Percentiles rank a stretch among this genome's conserved stretches.
These are phyloP conservation scores for Thymus quinquecostatus DNA, from an alignment of 257 asterid genomes.

Conservation along the genomic window DNA sequence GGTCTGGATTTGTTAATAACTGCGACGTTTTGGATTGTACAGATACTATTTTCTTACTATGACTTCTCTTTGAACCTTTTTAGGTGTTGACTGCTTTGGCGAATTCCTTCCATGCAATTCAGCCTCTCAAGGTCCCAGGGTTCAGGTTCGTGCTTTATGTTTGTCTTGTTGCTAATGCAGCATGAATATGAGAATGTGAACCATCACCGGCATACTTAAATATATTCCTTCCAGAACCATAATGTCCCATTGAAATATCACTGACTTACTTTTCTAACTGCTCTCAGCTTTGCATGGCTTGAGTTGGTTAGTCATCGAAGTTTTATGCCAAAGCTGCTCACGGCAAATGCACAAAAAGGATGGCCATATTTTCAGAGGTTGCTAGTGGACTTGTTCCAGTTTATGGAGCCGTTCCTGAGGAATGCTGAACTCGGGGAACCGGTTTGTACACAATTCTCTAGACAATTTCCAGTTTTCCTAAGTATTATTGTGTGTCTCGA, in stretches of 20 bases:
- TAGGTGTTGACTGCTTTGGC: slow-evolving; percentile 92
- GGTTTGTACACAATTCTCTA: slow-evolving; percentile 48
- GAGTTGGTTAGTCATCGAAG: slow-evolving; percentile 94
- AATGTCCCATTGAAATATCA: neutral
- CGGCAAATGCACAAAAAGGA: slow-evolving; percentile 87
- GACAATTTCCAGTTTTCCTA: slow-evolving; percentile 6
- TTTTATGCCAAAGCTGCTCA: slow-evolving; percentile 96
- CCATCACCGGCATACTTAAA: no score
- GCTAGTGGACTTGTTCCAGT: slow-evolving; percentile 87
- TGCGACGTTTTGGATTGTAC: neutral
- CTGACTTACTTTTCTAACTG: slow-evolving; percentile 39
- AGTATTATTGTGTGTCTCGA: neutral
- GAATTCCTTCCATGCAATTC: slow-evolving; percentile 88
- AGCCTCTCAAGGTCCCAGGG: slow-evolving; percentile 95
- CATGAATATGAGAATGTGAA: no score
- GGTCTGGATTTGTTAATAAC: neutral
- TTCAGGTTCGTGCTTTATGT: slow-evolving; percentile 63
- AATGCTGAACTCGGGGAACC: slow-evolving; percentile 91
- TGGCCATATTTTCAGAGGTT: slow-evolving; percentile 93
- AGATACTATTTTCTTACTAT: neutral
- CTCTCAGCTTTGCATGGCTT: slow-evolving; percentile 96
- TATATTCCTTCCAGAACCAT: no score
- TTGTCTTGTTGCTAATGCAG: neutral
- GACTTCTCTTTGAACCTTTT: slow-evolving; percentile 16
- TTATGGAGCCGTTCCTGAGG: slow-evolving; percentile 97